Evolutionary conservation across 2,329 filamentous ascomycete genomes (phyloP), one percentile per base, ranked within the genome.

Genomic region (Allantophomopsis lycopodina): DNA sequence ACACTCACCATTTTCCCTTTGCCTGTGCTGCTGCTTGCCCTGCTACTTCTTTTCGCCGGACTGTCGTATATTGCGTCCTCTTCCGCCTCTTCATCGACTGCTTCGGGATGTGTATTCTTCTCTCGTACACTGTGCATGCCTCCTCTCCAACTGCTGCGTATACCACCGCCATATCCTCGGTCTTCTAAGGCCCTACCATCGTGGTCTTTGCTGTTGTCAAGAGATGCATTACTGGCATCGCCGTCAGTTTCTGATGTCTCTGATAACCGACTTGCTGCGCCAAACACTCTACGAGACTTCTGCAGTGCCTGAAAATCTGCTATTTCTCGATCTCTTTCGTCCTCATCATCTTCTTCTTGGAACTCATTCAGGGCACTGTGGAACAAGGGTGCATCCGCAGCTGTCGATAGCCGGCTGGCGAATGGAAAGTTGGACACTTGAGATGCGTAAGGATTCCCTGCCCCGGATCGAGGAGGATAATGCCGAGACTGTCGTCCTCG

Each of bases 251-350:
- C 88, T 2, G 82, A 80, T 45, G 87, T 94, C 48, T 94, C 87
- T 31, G 83, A 84, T 37, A 95, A 63, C 49, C 83, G 77, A 59
- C 83, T 86, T 12, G 80, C 79, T 12, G 23, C 23, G 12, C 86
- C 85, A 54, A 95, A 89, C 42, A 94, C 84, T 36, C 88, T 75
- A 49, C 91, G 75, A 48, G 89, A 96, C 50, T 82, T 74, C 59
- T 96, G 88, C 42, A 98, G 66, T 5, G 89, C 89, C 60, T 88
- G 93, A 48, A 91, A 79, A 60, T 96, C 91, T n/a, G 87, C 87
- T 28, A 89, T 84, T 55, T 96, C 89, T 40, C 87, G 69, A 51
- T 93, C 84, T 51, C 85, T 79, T 60, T 94, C 87, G 51, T 85
- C 82, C 56, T 91, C 88, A 45, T 96, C 89, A 46, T 95, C 88